Conservation (phyloP, 192 early-diverging fungal genomes). For the Entrophospora sp. region DNA sequence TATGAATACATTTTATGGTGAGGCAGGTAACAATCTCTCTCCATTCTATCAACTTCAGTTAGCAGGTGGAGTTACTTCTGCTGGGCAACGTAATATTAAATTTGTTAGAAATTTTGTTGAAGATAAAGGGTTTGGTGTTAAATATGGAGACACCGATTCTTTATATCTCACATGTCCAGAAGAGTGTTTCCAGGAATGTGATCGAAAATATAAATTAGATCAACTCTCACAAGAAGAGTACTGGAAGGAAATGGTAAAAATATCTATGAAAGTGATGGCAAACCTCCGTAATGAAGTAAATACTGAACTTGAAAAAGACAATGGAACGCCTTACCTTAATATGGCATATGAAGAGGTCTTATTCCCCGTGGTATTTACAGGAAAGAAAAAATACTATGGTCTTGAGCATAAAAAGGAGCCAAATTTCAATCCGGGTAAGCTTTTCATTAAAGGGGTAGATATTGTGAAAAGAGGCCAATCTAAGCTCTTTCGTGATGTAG, state of each 20-base stretch:
- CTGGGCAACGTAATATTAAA: not conserved
- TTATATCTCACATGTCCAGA: constrained; percentile 1
- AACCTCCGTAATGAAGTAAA: constrained; percentile 6
- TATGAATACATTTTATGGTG: constrained; percentile 13
- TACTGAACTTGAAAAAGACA: not conserved
- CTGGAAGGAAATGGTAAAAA: not conserved
- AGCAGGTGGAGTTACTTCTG: not conserved
- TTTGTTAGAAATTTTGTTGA: not conserved
- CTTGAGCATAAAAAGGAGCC: not conserved
- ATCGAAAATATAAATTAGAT: not conserved
- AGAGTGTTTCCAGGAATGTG: not conserved
- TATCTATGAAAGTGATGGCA: constrained; percentile 1
- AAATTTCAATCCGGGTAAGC: constrained; percentile 5
- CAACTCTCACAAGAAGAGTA: constrained; percentile 7
- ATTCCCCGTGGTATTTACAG: constrained; percentile 9
- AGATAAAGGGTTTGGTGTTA: not conserved
- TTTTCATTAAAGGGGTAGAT: not conserved
- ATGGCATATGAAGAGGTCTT: constrained; percentile 8
- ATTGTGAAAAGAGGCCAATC: not conserved
- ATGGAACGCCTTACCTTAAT: constrained; percentile 1
- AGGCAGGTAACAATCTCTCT: not conserved
- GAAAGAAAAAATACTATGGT: constrained; percentile 1
- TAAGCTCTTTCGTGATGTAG: not conserved
- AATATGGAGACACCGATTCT: no score
- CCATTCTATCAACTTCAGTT: not conserved